A percentile compares a stretch with the other conserved stretches of the same genome.
These are phyloP conservation scores for Leccinum boreale DNA, from an alignment of 768 basidiomycete genomes.

Conservation along the genomic window DNA sequence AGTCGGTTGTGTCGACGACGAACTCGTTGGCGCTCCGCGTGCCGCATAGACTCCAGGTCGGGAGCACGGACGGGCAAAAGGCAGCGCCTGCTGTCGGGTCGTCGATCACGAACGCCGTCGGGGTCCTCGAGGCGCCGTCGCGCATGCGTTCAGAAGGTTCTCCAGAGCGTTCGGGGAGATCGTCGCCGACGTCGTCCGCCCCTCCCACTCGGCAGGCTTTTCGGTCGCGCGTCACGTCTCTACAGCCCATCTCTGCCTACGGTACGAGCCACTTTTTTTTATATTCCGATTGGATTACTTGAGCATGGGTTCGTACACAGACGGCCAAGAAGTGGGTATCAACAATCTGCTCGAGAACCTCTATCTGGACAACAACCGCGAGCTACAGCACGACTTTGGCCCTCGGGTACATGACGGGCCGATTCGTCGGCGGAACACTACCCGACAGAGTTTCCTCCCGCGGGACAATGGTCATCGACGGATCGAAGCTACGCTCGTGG, in stretches of 20 bases:
- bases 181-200: conserved; percentile 69
- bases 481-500: conserved; percentile 77
- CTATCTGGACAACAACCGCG: conserved; percentile 82
- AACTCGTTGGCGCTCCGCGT: conserved; percentile 61
- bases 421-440: conserved; percentile 69
- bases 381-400: conserved; percentile 88
- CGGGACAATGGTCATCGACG: conserved; percentile 61
- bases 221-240: conserved; percentile 47
- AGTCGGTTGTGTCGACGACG: conserved; percentile 71
- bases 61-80: conserved; percentile 74
- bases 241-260: conserved; percentile 66
- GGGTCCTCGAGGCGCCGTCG: conserved; percentile 74
- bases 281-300: background rate
- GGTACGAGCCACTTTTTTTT: conserved; percentile 40
- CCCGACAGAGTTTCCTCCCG: conserved; percentile 62
- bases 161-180: conserved; percentile 70
- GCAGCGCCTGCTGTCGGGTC: conserved; percentile 89
- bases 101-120: conserved; percentile 78
- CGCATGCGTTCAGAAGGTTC: conserved; percentile 64
- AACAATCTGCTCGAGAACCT: conserved; percentile 85
- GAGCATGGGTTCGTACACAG: conserved; percentile 43
- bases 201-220: conserved; percentile 50
- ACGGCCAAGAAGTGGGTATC: conserved; percentile 88
- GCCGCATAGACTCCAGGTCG: conserved; percentile 62
- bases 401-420: conserved; percentile 83